phyloP scores from a whole-genome alignment of 148 eudicot species.

The Nepenthes mirabilis region DNA sequence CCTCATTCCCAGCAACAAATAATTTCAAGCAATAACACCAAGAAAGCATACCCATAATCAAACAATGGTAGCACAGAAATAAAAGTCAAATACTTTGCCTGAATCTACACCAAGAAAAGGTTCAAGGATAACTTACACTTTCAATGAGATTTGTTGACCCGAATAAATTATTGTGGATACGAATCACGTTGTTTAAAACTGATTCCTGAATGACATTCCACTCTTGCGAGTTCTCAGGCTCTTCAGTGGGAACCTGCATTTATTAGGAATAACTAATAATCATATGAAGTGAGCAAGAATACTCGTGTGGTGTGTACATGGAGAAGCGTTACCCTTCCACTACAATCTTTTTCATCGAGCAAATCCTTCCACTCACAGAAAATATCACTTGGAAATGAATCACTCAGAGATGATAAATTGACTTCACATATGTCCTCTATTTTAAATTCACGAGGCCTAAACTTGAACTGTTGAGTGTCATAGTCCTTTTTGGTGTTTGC shows the following conservation, averaged over 20 bases:
- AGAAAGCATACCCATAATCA: too few species aligned
- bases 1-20: too few species aligned
- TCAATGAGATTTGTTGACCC: slow-evolving; percentile 62
- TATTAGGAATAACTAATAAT: not conserved
- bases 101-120: not conserved
- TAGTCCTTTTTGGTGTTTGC: slow-evolving; percentile 39
- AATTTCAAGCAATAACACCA: too few species aligned
- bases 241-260: slow-evolving; percentile 23
- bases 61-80: not conserved
- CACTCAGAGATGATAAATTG: slow-evolving; percentile 45
- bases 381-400: slow-evolving; percentile 39
- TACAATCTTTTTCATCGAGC: slow-evolving; percentile 34
- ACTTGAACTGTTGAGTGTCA: slow-evolving; percentile 62
- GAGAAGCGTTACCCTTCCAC: slow-evolving; percentile 26
- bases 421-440: slow-evolving; percentile 56
- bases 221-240: slow-evolving; percentile 31
- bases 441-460: slow-evolving; percentile 72
- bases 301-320: not conserved
- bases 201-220: slow-evolving; percentile 52
- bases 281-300: not conserved
- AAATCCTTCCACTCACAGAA: slow-evolving; percentile 82
- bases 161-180: slow-evolving; percentile 51
- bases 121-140: slow-evolving; percentile 27
- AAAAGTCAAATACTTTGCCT: not conserved
- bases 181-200: slow-evolving; percentile 41